Evolutionary conservation across 257 asterid genomes (phyloP).

Genomic region (Coffea eugenioides): DNA sequence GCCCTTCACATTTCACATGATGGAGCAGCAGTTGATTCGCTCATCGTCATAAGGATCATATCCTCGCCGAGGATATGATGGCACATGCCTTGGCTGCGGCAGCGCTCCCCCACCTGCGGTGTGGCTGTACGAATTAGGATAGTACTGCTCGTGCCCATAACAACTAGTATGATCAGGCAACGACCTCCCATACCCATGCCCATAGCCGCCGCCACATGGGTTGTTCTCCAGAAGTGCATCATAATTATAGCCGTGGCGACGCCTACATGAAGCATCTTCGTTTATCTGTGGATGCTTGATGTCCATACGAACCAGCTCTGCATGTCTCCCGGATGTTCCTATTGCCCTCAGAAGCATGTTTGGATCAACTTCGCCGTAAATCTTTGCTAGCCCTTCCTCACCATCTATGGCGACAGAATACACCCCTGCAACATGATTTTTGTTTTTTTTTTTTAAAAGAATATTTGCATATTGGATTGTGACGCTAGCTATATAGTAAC

Average conservation of each 20-base stretch:
- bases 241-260: not conserved
- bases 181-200: no score
- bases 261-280: not conserved
- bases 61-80: constrained; percentile 20
- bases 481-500: no score
- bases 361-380: constrained; percentile 46
- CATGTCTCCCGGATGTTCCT: constrained; percentile 38
- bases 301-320: constrained; percentile 27
- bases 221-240: no score
- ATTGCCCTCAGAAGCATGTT: constrained; percentile 34
- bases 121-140: not conserved
- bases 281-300: constrained; percentile 32
- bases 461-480: no score
- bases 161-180: no score
- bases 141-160: no score
- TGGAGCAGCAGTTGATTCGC: constrained; percentile 2
- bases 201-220: no score
- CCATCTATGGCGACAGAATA: constrained; percentile 33
- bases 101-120: no score
- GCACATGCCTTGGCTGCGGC: constrained; percentile 10
- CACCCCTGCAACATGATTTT: constrained; percentile 26
- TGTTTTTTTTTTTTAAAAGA: no score
- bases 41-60: constrained; percentile 26
- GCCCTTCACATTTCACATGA: not conserved
- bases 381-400: constrained; percentile 16